Evolutionary conservation across 768 basidiomycete species (phyloP).

Genomic region (Cystofilobasidium ferigula): DNA sequence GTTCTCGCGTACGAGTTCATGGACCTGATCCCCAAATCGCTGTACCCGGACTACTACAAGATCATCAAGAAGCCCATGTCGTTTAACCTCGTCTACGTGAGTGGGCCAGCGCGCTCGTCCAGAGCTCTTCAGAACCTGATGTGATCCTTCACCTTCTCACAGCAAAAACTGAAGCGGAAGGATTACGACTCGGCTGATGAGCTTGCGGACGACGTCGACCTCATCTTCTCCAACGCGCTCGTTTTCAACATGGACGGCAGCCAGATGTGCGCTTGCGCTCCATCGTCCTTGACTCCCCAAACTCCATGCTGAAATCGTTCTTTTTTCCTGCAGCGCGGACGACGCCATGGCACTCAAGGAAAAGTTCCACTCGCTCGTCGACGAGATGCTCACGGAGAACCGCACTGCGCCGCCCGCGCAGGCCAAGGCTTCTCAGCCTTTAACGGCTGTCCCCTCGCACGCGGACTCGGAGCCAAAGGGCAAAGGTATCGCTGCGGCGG

Average conservation of each 20-base stretch:
- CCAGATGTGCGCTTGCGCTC: slow-evolving; percentile 29
- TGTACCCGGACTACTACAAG: slow-evolving; percentile 69
- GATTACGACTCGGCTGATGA: slow-evolving; percentile 57
- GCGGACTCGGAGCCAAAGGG: background rate
- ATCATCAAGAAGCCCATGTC: slow-evolving; percentile 68
- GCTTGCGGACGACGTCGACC: slow-evolving; percentile 75
- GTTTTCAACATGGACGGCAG: slow-evolving; percentile 72
- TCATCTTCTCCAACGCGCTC: slow-evolving; percentile 81
- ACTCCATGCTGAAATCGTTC: too few species aligned
- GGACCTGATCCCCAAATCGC: slow-evolving; percentile 67
- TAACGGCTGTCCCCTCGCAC: too few species aligned
- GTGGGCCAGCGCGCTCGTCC: slow-evolving; percentile 34
- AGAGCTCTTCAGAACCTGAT: background rate
- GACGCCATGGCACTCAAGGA: background rate
- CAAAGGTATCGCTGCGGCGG: background rate
- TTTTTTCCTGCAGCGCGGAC: background rate
- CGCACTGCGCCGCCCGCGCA: background rate
- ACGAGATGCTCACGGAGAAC: slow-evolving; percentile 4
- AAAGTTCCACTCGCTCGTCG: slow-evolving; percentile 18
- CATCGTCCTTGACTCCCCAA: background rate
- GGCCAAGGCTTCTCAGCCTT: background rate
- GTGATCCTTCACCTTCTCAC: slow-evolving; percentile 17
- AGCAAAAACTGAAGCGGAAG: slow-evolving; percentile 74
- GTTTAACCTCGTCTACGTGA: slow-evolving; percentile 62
- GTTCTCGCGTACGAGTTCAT: slow-evolving; percentile 63